These are phyloP conservation scores for Sordariomycetes sp. DNA, from an alignment of 2,329 filamentous ascomycete species.

Conservation along the genomic window DNA sequence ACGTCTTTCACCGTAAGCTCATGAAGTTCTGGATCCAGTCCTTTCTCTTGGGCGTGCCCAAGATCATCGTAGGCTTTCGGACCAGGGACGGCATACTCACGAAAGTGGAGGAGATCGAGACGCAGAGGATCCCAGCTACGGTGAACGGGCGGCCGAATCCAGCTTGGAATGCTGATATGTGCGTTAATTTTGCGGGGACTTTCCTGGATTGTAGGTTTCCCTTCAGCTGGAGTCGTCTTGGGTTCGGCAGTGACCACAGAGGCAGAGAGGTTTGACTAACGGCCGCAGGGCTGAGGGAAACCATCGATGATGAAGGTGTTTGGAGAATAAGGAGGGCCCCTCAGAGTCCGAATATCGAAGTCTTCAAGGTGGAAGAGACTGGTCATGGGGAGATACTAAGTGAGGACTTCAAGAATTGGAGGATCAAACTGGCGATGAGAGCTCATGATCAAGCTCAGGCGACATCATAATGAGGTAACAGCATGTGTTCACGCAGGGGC, in stretches of 20 bases:
- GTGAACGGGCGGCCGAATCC: constrained; percentile 57
- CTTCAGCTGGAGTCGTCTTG: too few relatives aligned
- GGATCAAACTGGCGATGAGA: constrained; percentile 40
- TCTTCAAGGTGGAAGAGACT: constrained; percentile 63
- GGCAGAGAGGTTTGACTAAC: too few relatives aligned
- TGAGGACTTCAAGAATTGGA: constrained; percentile 69
- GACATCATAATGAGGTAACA: too few relatives aligned
- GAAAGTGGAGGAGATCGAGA: constrained; percentile 70
- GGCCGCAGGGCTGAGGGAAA: constrained; percentile 53
- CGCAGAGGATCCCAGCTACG: constrained; percentile 65
- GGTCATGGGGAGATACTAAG: constrained; percentile 72
- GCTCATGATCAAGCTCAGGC: too few relatives aligned
- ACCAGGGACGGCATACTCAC: constrained; percentile 61
- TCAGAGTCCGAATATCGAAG: constrained; percentile 57
- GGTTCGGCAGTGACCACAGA: too few relatives aligned
- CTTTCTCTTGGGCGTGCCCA: constrained; percentile 86
- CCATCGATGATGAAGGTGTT: constrained; percentile 61
- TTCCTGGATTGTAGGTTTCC: constrained; percentile 64
- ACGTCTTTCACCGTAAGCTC: constrained; percentile 80
- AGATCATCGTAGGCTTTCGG: constrained; percentile 84
- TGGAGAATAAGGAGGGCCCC: constrained; percentile 69
- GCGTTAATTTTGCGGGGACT: constrained; percentile 77
- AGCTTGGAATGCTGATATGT: constrained; percentile 86
- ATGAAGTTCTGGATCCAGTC: constrained; percentile 97
- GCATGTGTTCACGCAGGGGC: too few relatives aligned